phyloP scores from a whole-genome alignment of 352 stramenopile species.

The Phytopythium delawarense region DNA sequence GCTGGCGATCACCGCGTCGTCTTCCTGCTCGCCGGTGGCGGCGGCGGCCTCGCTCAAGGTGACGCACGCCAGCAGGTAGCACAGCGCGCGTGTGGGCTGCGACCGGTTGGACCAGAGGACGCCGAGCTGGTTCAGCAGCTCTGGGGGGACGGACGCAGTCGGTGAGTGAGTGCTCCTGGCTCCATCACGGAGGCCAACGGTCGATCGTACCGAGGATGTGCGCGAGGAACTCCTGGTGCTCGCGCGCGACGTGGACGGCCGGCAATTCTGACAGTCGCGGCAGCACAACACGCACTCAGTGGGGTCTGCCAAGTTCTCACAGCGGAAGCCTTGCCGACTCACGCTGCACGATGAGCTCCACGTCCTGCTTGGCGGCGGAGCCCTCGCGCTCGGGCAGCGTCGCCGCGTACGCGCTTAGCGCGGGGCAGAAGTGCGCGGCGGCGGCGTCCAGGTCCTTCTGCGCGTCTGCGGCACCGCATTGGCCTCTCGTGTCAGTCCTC shows the following conservation, averaged over 20 bases:
- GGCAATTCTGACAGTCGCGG: constrained; percentile 13
- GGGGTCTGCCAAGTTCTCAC: not conserved
- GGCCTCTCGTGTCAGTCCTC: not conserved
- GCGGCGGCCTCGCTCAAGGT: constrained; percentile 13
- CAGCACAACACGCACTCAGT: not conserved
- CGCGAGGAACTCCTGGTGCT: constrained; percentile 14
- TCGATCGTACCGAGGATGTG: constrained; percentile 14
- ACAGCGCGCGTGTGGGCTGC: constrained; percentile 37
- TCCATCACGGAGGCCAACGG: not conserved
- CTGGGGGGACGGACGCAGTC: constrained; percentile 1
- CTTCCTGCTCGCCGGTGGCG: not conserved
- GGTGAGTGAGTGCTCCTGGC: not conserved
- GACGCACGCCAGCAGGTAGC: constrained; percentile 45
- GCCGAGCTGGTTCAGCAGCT: constrained; percentile 58
- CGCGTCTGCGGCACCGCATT: constrained; percentile 29
- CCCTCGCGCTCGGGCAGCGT: constrained; percentile 15
- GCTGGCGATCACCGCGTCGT: constrained; percentile 9
- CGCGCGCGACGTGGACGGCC: constrained; percentile 9
- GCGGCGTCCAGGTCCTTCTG: constrained; percentile 49
- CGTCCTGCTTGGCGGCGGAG: constrained; percentile 8
- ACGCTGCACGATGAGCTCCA: constrained; percentile 9
- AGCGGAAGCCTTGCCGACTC: not conserved
- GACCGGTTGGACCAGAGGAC: constrained; percentile 68
- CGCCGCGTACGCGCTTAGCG: constrained; percentile 28
- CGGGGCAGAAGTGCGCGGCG: constrained; percentile 30